Percentiles rank a stretch among this genome's conserved stretches.
phyloP scores from a whole-genome alignment of 352 stramenopile genomes.

The Sclerospora graminicola region DNA sequence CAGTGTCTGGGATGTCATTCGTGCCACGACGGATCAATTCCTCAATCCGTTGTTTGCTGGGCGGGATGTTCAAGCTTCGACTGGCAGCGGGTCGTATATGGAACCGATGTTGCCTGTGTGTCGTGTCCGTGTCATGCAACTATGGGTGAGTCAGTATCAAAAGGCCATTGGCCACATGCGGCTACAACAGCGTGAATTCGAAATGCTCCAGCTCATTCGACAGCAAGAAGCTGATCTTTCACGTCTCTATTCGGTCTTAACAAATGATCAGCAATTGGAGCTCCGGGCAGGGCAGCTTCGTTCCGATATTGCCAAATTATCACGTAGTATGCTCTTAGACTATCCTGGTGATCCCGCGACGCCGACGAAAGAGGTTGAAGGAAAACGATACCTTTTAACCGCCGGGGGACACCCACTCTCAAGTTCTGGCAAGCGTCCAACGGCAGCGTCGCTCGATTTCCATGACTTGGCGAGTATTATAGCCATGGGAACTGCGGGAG shows the following conservation, averaged over 20 bases:
- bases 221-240: constrained; percentile 74
- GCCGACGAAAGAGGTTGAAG: constrained; percentile 13
- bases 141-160: constrained; percentile 81
- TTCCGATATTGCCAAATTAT: constrained; percentile 60
- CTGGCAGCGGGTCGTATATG: constrained; percentile 21
- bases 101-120: constrained; percentile 77
- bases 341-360: constrained; percentile 30
- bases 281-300: constrained; percentile 51
- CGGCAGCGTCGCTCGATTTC: constrained; percentile 34
- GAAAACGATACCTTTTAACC: constrained; percentile 8
- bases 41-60: constrained; percentile 74
- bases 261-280: constrained; percentile 49
- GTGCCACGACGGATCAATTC: constrained; percentile 71
- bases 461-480: constrained; percentile 39
- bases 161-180: constrained; percentile 85
- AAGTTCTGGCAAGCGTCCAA: constrained; percentile 13
- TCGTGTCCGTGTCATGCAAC: constrained; percentile 77
- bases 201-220: constrained; percentile 75
- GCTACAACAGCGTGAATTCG: constrained; percentile 75
- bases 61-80: constrained; percentile 12
- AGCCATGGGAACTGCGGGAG: constrained; percentile 20
- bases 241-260: constrained; percentile 46
- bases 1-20: constrained; percentile 80
- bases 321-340: constrained; percentile 64
- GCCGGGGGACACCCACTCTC: constrained; percentile 1